phyloP scores from a whole-genome alignment of 2,329 filamentous ascomycete genomes.

The Apiospora hydei region DNA sequence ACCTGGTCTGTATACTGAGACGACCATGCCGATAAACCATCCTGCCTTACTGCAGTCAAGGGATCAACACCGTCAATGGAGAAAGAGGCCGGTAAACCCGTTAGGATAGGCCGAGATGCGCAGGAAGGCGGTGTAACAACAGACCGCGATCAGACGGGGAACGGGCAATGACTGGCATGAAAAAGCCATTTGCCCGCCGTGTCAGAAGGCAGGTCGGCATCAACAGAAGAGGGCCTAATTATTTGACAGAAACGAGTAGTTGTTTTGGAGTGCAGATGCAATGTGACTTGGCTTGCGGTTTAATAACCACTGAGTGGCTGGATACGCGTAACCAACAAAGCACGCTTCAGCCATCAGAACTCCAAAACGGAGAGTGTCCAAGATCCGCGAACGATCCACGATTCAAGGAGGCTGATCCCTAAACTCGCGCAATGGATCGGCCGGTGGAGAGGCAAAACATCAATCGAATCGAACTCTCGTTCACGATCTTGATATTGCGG shows the following conservation, averaged over 20 bases:
- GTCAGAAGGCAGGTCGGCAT: constrained; percentile 1
- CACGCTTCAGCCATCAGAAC: background rate
- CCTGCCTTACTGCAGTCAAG: background rate
- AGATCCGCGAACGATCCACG: background rate
- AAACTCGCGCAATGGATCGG: background rate
- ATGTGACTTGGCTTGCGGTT: background rate
- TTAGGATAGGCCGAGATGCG: background rate
- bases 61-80: background rate
- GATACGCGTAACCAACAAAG: constrained; percentile 6
- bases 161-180: background rate
- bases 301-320: background rate
- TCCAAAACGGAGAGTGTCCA: constrained; percentile 15
- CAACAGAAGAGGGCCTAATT: constrained; percentile 2
- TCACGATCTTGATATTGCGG: background rate
- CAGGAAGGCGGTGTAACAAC: background rate
- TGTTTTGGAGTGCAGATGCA: background rate
- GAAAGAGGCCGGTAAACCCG: background rate
- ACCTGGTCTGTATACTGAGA: background rate
- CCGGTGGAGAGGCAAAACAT: background rate
- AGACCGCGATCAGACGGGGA: background rate
- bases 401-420: background rate
- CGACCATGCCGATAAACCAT: background rate
- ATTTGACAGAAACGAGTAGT: constrained; percentile 14
- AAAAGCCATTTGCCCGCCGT: background rate
- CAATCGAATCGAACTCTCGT: background rate